These are phyloP conservation scores for Sarocladiaceae sp. DNA, from an alignment of 2,329 filamentous ascomycete genomes.

Conservation along the genomic window DNA sequence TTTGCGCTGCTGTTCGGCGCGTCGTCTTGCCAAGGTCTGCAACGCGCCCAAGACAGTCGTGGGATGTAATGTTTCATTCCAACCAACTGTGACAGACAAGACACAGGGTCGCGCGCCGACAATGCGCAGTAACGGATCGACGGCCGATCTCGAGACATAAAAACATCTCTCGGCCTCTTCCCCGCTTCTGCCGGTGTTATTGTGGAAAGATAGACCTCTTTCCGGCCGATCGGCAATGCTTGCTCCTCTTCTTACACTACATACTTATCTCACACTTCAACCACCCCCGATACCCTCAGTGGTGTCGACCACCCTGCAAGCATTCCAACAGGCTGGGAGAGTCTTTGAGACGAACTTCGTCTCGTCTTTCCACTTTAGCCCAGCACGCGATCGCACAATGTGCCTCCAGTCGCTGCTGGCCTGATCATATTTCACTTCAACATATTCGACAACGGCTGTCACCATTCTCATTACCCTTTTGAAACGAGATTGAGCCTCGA, in stretches of 20 bases:
- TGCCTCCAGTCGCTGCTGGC: neutral
- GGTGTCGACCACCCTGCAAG: neutral
- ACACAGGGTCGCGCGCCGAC: neutral
- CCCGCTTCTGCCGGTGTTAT: neutral
- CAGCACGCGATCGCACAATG: neutral
- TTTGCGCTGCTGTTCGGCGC: neutral
- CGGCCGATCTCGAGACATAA: neutral
- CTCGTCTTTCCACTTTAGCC: neutral
- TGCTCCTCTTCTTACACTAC: conserved; percentile 3
- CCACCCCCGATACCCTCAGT: neutral
- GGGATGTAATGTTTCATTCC: conserved; percentile 6
- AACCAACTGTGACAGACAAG: neutral
- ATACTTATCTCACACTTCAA: conserved; percentile 7
- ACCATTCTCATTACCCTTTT: neutral
- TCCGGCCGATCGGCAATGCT: neutral
- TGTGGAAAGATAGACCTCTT: neutral
- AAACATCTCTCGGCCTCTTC: neutral
- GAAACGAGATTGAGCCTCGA: conserved; percentile 9
- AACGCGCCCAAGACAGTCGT: neutral
- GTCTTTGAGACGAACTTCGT: conserved; percentile 2
- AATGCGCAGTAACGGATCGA: too few relatives aligned
- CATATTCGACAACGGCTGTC: conserved; percentile 3
- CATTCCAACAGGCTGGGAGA: neutral
- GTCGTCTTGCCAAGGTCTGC: neutral
- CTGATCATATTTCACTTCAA: neutral